A percentile compares a stretch with the other conserved stretches of the same genome.
Conservation (phyloP, 305 asterid genomes). For the Petunia hybrid region DNA sequence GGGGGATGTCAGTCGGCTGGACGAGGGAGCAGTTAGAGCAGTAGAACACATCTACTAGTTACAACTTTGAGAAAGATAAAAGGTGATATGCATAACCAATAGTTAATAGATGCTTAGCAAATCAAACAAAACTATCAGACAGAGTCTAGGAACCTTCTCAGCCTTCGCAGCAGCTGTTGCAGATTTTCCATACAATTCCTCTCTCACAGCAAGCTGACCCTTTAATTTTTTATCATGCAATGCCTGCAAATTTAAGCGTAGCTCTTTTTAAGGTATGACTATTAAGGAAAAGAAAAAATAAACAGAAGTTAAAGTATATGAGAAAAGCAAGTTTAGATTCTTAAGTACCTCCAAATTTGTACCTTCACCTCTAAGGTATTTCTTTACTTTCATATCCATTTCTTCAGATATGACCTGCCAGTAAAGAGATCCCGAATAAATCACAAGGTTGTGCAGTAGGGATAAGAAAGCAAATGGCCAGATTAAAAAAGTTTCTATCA, state of each 20-base stretch:
- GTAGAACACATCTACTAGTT: conserved; percentile 7
- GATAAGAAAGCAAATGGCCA: background rate
- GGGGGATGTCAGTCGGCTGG: background rate
- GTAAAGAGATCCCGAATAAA: conserved; percentile 10
- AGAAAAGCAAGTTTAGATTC: background rate
- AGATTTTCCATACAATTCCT: conserved; percentile 73
- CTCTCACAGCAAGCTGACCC: conserved; percentile 83
- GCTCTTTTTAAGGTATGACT: background rate
- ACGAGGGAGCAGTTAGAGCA: background rate
- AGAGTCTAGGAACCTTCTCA: conserved; percentile 69
- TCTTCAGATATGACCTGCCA: conserved; percentile 63
- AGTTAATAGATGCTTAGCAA: background rate
- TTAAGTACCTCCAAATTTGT: conserved; percentile 70
- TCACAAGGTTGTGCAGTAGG: background rate
- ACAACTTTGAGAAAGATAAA: background rate
- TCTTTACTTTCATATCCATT: conserved; percentile 62
- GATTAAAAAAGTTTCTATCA: background rate
- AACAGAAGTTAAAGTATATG: conserved; percentile 21
- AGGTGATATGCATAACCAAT: background rate
- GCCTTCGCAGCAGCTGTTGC: conserved; percentile 88
- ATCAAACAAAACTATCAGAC: background rate
- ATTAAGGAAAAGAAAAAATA: conserved; percentile 20
- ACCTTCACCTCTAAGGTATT: conserved; percentile 84
- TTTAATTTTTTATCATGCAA: conserved; percentile 83
- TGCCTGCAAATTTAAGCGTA: conserved; percentile 48